A percentile compares a stretch with the other conserved stretches of the same genome.
These are phyloP conservation scores for Kitagawia praeruptora DNA, from an alignment of 129 eudicot species.

Conservation along the genomic window DNA sequence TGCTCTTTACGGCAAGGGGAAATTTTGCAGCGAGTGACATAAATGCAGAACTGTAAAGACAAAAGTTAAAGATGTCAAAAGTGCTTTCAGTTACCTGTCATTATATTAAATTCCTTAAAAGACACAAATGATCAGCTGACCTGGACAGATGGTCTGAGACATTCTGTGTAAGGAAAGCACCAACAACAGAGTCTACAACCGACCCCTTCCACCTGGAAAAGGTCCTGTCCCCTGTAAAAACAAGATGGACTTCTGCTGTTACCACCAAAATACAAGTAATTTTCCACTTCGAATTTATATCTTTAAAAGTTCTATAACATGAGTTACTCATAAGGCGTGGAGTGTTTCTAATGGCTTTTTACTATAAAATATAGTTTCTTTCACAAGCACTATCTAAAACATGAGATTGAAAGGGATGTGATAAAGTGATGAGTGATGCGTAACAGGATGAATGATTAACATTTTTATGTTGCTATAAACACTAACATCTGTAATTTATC, in stretches of 20 bases:
- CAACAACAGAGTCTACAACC: slow-evolving; percentile 90
- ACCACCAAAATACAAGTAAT: neutral
- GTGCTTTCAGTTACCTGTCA: neutral
- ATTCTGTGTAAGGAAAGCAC: slow-evolving; percentile 95
- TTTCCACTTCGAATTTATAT: neutral
- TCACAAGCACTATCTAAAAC: neutral
- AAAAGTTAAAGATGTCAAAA: slow-evolving; percentile 9
- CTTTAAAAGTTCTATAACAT: neutral
- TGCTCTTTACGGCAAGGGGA: slow-evolving; percentile 44
- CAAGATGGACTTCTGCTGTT: neutral
- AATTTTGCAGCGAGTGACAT: slow-evolving; percentile 83
- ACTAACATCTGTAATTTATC: neutral
- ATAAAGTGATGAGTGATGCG: neutral
- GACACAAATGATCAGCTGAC: slow-evolving; percentile 27
- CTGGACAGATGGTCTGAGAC: slow-evolving; percentile 97
- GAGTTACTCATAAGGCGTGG: neutral
- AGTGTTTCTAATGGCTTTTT: neutral
- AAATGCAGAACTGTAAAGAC: slow-evolving; percentile 80
- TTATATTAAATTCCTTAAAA: slow-evolving; percentile 2
- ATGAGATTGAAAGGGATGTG: neutral
- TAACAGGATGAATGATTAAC: neutral
- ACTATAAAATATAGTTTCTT: neutral
- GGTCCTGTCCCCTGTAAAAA: slow-evolving; percentile 85
- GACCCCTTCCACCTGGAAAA: slow-evolving; percentile 97
- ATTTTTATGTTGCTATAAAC: neutral